Evolutionary conservation across 169 alveolate genomes (phyloP), one percentile per base, ranked within the genome.

Genomic region (Neospora caninum): DNA sequence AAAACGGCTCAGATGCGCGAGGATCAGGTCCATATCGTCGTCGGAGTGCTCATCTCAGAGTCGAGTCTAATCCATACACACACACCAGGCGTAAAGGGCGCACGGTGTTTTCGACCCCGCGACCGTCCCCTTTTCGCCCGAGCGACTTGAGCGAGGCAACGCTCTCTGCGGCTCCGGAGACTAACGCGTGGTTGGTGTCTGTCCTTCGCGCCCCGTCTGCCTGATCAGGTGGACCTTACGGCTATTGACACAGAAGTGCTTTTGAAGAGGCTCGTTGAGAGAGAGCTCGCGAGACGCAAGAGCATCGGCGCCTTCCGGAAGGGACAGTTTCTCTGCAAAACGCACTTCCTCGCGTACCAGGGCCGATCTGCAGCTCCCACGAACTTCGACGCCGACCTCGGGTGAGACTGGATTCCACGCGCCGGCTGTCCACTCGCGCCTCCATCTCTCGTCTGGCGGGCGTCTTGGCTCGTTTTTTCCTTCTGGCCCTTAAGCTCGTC

Each of bases 291-390:
- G 27, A 83, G 93, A 64, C 93, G 98, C 92, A 96, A 96, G 96
- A 94, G 95, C 67, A 93, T 95, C 82, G 97, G 97, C 22, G 92
- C 83, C 64, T 96, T 94, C 87, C 96, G 95, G 58, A 98, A 96
- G 25, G 89, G 97, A 89, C 97, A 39, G 41, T 83, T 97, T 87
- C 95, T 97, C 58, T 97, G 98, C 82, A 97, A 96, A 34, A 94
- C 97, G 53, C 98, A 97, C 93, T 97, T 94, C 96, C 97, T 97
- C 91, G 98, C 98, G 38, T 97, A 97, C 93, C 96, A 97, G 94
- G 98, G 99, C 43, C 96, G 99, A 91, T 96, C 98, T 92, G 96
- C 99, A 36, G 95, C 96, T 88, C 99, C 99, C 53, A 88, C 97
- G 16, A 92, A 86, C 43, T 97, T 97, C 64, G 98, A 97, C 91